Evolutionary conservation across 441 rosid species (phyloP), one percentile per base, ranked within the genome.

Genomic region (Populus hybrid): DNA sequence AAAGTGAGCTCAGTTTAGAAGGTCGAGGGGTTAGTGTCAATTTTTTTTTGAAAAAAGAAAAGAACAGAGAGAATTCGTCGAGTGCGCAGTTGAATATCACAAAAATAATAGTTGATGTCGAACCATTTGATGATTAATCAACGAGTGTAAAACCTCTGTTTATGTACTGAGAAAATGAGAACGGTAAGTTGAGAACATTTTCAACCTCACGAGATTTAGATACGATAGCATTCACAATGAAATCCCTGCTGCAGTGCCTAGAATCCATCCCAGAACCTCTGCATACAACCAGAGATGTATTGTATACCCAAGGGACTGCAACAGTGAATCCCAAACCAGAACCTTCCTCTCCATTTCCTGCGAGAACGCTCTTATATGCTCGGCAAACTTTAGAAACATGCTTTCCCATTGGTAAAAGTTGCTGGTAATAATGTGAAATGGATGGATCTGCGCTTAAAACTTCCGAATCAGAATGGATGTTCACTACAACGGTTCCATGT

Each of bases 401-500:
- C 76, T 77, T 85, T 26, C 96, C 88, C 77, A 87, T 79, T 0
- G 87, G 89, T 64, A 84, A 82, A 42, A 76, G 77, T 61, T 81
- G 91, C 59, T 81, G 83, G 74, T 82, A 76, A 74, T 77, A 80
- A 70, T 81, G 64, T 10, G 84, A 78, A 72, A 63, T 57, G 0
- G 90, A 81, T 20, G 85, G 84, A 34, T 78, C 78, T 23, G 84
- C 10, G 10, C 80, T 75, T 24, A 63, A 59, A 30, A 80, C 77
- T n/a, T 87, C 91, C 2, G 88, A 80, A 82, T 87, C 96, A 1
- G 97, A 89, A 73, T 95, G 98, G 76, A 95, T 95, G 87, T 95
- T 95, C 85, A 94, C 97, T 77, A 95, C 95, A 4, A 91, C 84
- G 0, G 97, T 91, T 64, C 99, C 99, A 42, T 95, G 97, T 42